A percentile compares a stretch with the other conserved stretches of the same genome.
Evolutionary conservation across 768 basidiomycete species (phyloP).

Genomic region (Pilatotrama ljubarskyi): DNA sequence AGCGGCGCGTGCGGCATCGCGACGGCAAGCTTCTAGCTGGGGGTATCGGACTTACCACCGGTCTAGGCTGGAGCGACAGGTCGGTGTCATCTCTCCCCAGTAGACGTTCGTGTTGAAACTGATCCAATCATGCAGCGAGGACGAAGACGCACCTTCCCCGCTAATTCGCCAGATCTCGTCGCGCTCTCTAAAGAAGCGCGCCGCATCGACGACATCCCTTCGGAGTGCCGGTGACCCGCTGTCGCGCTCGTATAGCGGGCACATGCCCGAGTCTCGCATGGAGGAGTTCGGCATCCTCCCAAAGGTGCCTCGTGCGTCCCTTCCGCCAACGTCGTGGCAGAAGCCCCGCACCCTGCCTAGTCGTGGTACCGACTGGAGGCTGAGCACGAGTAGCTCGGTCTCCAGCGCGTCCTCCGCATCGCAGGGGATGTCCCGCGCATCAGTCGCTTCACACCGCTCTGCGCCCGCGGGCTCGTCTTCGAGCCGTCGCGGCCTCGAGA

Average conservation of each 20-base stretch:
- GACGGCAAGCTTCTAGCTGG: conserved; percentile 39
- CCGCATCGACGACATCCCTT: conserved; percentile 22
- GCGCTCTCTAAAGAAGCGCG: conserved; percentile 24
- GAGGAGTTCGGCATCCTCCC: conserved; percentile 18
- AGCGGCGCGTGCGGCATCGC: conserved; percentile 37
- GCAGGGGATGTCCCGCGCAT: conserved; percentile 19
- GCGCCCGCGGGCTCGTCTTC: conserved; percentile 12
- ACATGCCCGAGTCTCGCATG: conserved; percentile 11
- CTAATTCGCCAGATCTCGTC: conserved; percentile 38
- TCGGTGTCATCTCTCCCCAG: conserved; percentile 3
- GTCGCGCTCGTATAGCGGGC: conserved; percentile 30
- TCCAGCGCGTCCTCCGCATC: conserved; percentile 15
- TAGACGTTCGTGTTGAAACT: background rate
- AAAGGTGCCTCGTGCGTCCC: conserved; percentile 6
- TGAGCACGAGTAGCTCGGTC: conserved; percentile 18
- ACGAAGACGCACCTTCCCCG: conserved; percentile 42
- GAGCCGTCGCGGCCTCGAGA: conserved; percentile 11
- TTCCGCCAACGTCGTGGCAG: conserved; percentile 29
- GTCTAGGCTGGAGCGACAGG: conserved; percentile 45
- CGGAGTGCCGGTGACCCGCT: conserved; percentile 24
- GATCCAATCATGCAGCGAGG: conserved; percentile 31
- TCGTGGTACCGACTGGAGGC: background rate
- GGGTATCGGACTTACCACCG: conserved; percentile 43
- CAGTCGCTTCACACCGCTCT: conserved; percentile 21
- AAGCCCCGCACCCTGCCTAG: background rate